These are phyloP conservation scores for Xylaria bambusicola DNA, from an alignment of 495 filamentous ascomycete species.

Conservation along the genomic window DNA sequence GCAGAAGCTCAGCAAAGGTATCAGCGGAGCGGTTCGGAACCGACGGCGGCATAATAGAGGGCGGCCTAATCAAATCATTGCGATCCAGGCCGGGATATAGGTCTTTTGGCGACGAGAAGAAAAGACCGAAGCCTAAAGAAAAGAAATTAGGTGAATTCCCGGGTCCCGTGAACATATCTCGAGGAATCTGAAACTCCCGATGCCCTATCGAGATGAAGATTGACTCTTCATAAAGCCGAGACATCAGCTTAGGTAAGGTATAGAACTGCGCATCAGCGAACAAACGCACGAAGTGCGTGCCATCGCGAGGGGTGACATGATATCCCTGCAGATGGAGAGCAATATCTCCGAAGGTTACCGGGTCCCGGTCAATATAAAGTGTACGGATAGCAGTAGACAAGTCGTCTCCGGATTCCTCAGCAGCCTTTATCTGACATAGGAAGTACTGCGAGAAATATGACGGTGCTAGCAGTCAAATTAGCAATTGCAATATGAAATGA, in stretches of 20 bases:
- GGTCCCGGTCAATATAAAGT: slow-evolving; percentile 95
- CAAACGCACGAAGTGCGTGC: slow-evolving; percentile 82
- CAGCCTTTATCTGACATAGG: slow-evolving; percentile 71
- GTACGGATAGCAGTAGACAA: slow-evolving; percentile 56
- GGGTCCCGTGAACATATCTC: slow-evolving; percentile 79
- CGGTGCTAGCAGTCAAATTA: slow-evolving; percentile 64
- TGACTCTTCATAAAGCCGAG: slow-evolving; percentile 89
- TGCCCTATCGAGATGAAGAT: slow-evolving; percentile 90
- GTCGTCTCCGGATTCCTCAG: slow-evolving; percentile 59
- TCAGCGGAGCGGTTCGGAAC: slow-evolving; percentile 80
- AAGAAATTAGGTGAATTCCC: slow-evolving; percentile 97
- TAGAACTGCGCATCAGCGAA: slow-evolving; percentile 98
- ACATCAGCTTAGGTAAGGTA: slow-evolving; percentile 84
- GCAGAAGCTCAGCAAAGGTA: slow-evolving; percentile 80
- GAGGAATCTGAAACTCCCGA: slow-evolving; percentile 82
- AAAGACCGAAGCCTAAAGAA: slow-evolving; percentile 85
- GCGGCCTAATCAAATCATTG: slow-evolving; percentile 81
- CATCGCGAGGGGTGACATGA: slow-evolving; percentile 79
- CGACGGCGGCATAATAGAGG: slow-evolving; percentile 78
- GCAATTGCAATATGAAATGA: slow-evolving; percentile 8
- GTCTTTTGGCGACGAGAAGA: slow-evolving; percentile 77
- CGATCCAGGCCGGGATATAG: slow-evolving; percentile 85
- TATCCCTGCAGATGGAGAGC: slow-evolving; percentile 93
- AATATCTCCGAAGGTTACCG: slow-evolving; percentile 85
- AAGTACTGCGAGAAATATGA: slow-evolving; percentile 98